Percentiles rank a stretch among this genome's conserved stretches.
Evolutionary conservation across 106 monocot species (phyloP).

Genomic region (Vanilla planifolia): DNA sequence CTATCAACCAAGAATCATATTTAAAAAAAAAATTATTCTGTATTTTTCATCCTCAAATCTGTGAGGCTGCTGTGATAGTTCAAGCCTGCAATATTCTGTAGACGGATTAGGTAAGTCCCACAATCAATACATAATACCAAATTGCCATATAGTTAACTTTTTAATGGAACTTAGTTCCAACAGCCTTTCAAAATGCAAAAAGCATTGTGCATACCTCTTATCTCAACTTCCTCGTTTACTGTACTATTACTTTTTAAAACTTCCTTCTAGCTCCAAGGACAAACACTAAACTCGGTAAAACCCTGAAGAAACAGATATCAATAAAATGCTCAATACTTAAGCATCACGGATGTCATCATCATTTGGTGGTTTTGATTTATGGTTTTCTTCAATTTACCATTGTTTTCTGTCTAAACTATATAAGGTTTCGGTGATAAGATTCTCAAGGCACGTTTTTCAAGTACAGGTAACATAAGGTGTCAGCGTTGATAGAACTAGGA

Average conservation of each 20-base stretch:
- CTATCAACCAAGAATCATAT: neutral
- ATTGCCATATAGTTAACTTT: neutral
- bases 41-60: neutral
- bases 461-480: too few species aligned
- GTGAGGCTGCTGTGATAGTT: neutral
- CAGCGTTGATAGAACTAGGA: too few species aligned
- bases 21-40: neutral
- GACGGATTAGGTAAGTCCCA: neutral
- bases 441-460: too few species aligned
- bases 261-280: neutral
- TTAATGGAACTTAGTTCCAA: neutral
- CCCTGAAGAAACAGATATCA: too few species aligned
- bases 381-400: too few species aligned
- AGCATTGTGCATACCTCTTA: neutral
- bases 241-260: neutral
- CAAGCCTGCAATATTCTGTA: too few species aligned
- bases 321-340: too few species aligned
- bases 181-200: neutral
- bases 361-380: too few species aligned
- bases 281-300: neutral
- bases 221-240: conserved; percentile 1
- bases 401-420: too few species aligned
- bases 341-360: too few species aligned
- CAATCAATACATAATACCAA: neutral
- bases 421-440: too few species aligned